Conservation (phyloP, 345 rosid genomes). For the Eucalyptus brandiana region DNA sequence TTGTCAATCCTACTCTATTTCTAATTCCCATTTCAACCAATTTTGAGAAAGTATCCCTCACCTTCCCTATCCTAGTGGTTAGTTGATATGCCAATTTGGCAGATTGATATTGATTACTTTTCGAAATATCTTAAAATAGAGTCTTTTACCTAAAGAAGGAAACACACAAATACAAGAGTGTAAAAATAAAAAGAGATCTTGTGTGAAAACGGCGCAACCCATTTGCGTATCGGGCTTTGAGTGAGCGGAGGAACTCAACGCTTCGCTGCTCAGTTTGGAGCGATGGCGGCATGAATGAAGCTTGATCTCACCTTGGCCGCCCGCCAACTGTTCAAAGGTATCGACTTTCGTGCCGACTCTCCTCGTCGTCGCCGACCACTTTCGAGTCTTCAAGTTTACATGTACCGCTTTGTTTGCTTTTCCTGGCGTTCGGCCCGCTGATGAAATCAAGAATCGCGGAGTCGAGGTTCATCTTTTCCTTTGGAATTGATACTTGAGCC, state of each 20-base stretch:
- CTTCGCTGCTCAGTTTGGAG: neutral
- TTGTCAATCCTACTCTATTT: too few species aligned
- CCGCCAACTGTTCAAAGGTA: neutral
- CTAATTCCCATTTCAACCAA: fast-evolving
- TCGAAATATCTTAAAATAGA: neutral
- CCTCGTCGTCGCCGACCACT: neutral
- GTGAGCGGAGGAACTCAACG: neutral
- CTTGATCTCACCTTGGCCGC: neutral
- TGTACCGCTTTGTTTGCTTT: neutral
- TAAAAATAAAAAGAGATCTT: neutral
- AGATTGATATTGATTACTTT: neutral
- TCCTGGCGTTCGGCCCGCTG: neutral
- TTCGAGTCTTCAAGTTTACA: neutral
- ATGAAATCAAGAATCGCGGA: neutral
- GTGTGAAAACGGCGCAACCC: neutral
- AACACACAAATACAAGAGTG: neutral
- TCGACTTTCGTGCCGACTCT: neutral
- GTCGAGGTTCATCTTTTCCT: neutral
- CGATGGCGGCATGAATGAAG: neutral
- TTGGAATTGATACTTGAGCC: neutral
- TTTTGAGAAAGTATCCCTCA: too few species aligned
- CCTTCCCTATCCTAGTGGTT: too few species aligned
- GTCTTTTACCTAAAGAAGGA: neutral
- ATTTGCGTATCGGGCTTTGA: neutral
- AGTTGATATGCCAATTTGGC: neutral